Base-by-base conservation (phyloP, 2,329 filamentous ascomycete genomes). In the Ophiostoma ips region DNA sequence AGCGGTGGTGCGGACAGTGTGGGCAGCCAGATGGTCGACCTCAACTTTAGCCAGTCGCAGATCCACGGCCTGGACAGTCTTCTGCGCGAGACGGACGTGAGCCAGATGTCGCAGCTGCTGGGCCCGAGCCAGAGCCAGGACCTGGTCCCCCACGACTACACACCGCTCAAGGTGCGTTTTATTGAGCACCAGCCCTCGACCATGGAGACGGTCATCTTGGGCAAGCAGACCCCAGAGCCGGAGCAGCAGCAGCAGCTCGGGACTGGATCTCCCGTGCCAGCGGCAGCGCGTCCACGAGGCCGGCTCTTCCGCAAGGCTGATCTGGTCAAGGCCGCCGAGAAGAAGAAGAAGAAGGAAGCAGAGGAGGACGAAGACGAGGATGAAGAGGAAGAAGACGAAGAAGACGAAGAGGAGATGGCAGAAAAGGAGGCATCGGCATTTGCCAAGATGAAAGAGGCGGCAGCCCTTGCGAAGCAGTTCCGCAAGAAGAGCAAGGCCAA, bases 71-170 rank as follows among this genome's bases (percentile, higher is more conserved):
- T 81, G 30, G 76, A 77, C 55, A 79, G 72, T 55, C 62, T 81
- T 3, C 61, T 78, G 33, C 68, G 68, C 9, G 65, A 71, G 40
- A 63, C 67, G 15, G 60, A 61, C 4, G 56, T 61, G 44, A 84
- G 82, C 1, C 83, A 89, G 58, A 64, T 75, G 18, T 86, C 84
- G 0, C 79, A 86, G 30, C 69, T 83, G 46, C 72, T 86, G 5
- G 83, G 89, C 51, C 79, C 81, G 1, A 92, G 87, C 2, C 88
- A 95, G 1, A 92, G 87, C 2, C 88, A 95, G 61, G 89, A 95
- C 61, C 73, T 68, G 16, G 88, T 87, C 0, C 86, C 92, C 57
- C 76, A 81, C 37, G 70, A 81, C 50, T 82, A 80, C 51, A 84
- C 85, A 1, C 86, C 87, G 40, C 72, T 87, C 46, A 81, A 77